Evolutionary conservation across 2,329 filamentous ascomycete genomes (phyloP).

Genomic region (Colletotrichum sublineola): DNA sequence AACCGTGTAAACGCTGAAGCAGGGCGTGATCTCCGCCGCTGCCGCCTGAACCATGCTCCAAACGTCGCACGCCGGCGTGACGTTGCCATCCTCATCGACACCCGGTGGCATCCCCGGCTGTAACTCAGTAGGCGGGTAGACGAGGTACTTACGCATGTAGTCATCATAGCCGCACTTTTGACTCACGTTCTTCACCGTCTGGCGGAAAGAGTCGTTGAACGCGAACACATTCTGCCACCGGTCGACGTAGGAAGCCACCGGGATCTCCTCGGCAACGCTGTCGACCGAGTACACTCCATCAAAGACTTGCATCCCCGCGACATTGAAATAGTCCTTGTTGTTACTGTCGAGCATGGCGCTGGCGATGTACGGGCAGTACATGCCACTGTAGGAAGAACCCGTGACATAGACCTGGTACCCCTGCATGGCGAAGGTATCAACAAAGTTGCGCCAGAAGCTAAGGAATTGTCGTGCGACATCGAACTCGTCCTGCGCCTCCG

Average conservation of each 20-base stretch:
- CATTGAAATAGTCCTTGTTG: constrained; percentile 75
- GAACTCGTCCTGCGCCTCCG: constrained; percentile 74
- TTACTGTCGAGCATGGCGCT: constrained; percentile 78
- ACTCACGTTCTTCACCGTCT: constrained; percentile 64
- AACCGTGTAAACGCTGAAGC: constrained; percentile 83
- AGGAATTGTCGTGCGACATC: constrained; percentile 80
- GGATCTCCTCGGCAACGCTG: constrained; percentile 58
- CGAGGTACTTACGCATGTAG: constrained; percentile 72
- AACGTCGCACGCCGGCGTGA: constrained; percentile 67
- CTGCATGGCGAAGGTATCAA: constrained; percentile 77
- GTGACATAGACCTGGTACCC: constrained; percentile 79
- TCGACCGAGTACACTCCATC: constrained; percentile 74
- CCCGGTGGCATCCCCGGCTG: constrained; percentile 66
- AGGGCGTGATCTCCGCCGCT: constrained; percentile 74
- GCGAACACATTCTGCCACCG: constrained; percentile 71
- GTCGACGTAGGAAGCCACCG: constrained; percentile 71
- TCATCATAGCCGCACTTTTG: constrained; percentile 73
- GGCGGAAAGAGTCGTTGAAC: constrained; percentile 71
- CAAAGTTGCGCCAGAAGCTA: constrained; percentile 84
- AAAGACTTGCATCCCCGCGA: constrained; percentile 79
- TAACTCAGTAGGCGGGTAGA: constrained; percentile 75
- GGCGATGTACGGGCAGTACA: constrained; percentile 79
- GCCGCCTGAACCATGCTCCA: constrained; percentile 66
- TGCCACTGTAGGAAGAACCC: constrained; percentile 79
- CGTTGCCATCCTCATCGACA: constrained; percentile 51